A percentile compares a stretch with the other conserved stretches of the same genome.
phyloP scores from a whole-genome alignment of 441 rosid genomes.

The Arabidopsis lyrata region DNA sequence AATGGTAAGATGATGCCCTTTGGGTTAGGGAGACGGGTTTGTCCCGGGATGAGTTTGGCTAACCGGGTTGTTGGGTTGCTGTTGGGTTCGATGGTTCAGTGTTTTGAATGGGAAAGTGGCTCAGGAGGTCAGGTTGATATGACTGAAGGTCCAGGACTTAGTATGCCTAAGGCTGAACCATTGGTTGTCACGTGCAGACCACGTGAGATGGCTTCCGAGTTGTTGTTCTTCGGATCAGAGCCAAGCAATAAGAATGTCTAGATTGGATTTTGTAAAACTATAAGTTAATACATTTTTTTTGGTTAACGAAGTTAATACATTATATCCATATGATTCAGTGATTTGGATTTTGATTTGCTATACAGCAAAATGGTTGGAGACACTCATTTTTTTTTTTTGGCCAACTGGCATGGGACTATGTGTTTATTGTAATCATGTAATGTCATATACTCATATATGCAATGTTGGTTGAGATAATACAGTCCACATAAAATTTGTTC shows the following conservation, averaged over 20 bases:
- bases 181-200: conserved; percentile 46
- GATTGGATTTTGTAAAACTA: background rate
- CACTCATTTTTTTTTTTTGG: background rate
- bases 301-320: background rate
- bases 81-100: conserved; percentile 50
- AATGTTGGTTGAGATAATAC: background rate
- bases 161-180: conserved; percentile 51
- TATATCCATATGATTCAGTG: background rate
- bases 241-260: background rate
- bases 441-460: background rate
- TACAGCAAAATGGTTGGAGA: background rate
- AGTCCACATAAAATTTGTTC: conserved; percentile 36
- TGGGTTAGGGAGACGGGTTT: conserved; percentile 55
- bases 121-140: conserved; percentile 48
- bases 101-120: conserved; percentile 52
- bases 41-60: conserved; percentile 54
- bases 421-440: background rate
- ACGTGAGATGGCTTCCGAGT: conserved; percentile 38
- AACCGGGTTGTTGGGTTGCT: conserved; percentile 48
- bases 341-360: too few species aligned
- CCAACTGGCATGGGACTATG: background rate
- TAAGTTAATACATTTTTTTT: background rate
- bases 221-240: conserved; percentile 8
- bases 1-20: conserved; percentile 49
- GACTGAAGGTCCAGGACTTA: conserved; percentile 51